Percentiles rank a stretch among this genome's conserved stretches.
Conservation (phyloP, 768 basidiomycete genomes). For the Polyporus arcularius region DNA sequence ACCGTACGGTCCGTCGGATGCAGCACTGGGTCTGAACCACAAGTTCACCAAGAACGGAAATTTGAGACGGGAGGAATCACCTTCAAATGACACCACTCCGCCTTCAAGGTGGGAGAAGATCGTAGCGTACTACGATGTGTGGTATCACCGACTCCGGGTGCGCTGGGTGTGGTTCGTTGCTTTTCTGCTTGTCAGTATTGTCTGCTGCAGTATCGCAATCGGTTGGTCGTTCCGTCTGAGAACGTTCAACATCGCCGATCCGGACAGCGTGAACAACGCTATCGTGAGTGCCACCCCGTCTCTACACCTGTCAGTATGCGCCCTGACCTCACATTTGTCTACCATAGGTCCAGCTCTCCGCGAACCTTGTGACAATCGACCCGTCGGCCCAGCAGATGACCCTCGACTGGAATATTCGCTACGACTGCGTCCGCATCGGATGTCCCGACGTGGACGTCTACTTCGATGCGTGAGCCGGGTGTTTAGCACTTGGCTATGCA, state of each 20-base stretch:
- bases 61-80: no score
- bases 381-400: constrained; percentile 12
- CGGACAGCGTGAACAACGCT: background rate
- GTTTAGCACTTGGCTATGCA: no score
- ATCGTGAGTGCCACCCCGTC: background rate
- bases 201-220: constrained; percentile 13
- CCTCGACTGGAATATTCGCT: constrained; percentile 14
- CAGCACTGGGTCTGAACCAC: background rate
- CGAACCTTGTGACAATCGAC: constrained; percentile 18
- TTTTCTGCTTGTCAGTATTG: constrained; percentile 4
- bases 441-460: constrained; percentile 19
- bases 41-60: background rate
- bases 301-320: background rate
- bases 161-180: constrained; percentile 7
- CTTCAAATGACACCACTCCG: no score
- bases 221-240: constrained; percentile 16
- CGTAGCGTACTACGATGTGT: background rate
- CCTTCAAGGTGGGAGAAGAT: background rate
- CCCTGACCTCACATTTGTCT: background rate
- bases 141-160: constrained; percentile 4
- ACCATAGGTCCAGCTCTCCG: constrained; percentile 12
- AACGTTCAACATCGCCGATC: constrained; percentile 17
- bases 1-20: background rate
- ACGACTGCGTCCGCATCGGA: constrained; percentile 4
- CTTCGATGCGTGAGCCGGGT: constrained; percentile 15